Conservation (phyloP, 2,329 filamentous ascomycete species). For the Lasiodiplodia theobromae region DNA sequence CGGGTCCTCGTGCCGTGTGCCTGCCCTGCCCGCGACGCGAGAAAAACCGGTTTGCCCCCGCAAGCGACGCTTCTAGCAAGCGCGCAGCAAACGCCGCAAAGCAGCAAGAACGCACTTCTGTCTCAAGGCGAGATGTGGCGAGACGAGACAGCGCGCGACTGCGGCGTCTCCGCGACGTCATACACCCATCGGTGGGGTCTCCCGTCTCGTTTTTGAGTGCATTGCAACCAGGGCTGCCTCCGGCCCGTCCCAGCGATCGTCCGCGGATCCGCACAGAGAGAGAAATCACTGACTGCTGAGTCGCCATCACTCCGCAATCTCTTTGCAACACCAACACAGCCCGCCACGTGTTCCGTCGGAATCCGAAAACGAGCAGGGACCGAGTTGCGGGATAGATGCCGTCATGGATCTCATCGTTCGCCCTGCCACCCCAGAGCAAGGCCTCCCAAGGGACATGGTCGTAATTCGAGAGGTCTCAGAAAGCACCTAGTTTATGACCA, state of each 20-base stretch:
- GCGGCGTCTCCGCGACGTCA: conserved; percentile 2
- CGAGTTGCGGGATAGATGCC: conserved; percentile 12
- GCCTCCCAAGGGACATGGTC: neutral
- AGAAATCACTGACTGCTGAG: neutral
- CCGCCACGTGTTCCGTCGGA: neutral
- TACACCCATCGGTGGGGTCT: conserved; percentile 3
- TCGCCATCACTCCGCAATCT: neutral
- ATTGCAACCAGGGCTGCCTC: conserved; percentile 13
- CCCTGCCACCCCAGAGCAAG: neutral
- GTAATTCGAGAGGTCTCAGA: neutral
- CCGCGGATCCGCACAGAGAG: conserved; percentile 15
- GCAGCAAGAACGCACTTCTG: neutral
- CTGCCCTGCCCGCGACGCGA: neutral
- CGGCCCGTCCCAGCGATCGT: conserved; percentile 26
- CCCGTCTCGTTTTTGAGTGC: neutral
- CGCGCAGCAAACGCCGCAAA: neutral
- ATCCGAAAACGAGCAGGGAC: neutral
- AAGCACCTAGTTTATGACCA: neutral
- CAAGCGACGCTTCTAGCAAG: neutral
- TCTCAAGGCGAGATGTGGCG: neutral
- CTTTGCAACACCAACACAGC: neutral
- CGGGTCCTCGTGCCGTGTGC: conserved; percentile 8
- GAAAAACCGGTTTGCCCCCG: conserved; percentile 15
- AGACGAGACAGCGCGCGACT: neutral
- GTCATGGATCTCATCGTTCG: neutral